Evolutionary conservation across 2,329 filamentous ascomycete genomes (phyloP), one percentile per base, ranked within the genome.

Genomic region (Talaromyces sp.): DNA sequence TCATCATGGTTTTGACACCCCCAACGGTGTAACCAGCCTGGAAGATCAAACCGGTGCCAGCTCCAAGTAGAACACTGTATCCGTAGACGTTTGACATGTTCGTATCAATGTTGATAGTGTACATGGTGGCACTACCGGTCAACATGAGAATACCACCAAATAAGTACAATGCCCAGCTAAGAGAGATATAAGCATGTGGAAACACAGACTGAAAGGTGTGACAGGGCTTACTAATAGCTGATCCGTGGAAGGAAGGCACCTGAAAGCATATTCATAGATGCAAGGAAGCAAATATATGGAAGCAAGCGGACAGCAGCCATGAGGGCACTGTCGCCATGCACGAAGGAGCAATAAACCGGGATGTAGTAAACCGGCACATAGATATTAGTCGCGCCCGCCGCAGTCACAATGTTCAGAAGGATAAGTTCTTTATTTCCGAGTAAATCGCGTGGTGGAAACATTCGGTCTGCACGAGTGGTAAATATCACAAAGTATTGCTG

Each of bases 271-370:
- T 65, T 43, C 19, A 73, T 69, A 27, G 49, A 35, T 11, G 50
- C 50, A 35, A 69, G 41, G 19, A 73, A 24, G 45, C 61, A 58
- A 39, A 75, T 67, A 47, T 68, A 72, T 5, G 73, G 73, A 11
- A 75, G 67, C 3, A 77, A 67, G 9, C 70, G 70, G 5, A 77
- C 72, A 9, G 71, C 70, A 16, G 73, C 68, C 19, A 49, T 67
- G 9, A 74, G 49, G 1, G 70, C 73, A 0, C 68, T 72, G 58
- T 82, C 81, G 10, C 80, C 79, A 4, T 74, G 75, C 0, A 77
- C 77, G 69, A 85, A 86, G 81, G 70, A 85, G 85, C 73, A 79
- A 84, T 0, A 86, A 73, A 0, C 27, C 8, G 84, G 84, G 11
- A 83, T 80, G 73, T 83, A 86, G 73, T 85, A 86, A 9, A 83